Conservation (phyloP, 768 basidiomycete genomes). For the Udeniomyces megalosporus region DNA sequence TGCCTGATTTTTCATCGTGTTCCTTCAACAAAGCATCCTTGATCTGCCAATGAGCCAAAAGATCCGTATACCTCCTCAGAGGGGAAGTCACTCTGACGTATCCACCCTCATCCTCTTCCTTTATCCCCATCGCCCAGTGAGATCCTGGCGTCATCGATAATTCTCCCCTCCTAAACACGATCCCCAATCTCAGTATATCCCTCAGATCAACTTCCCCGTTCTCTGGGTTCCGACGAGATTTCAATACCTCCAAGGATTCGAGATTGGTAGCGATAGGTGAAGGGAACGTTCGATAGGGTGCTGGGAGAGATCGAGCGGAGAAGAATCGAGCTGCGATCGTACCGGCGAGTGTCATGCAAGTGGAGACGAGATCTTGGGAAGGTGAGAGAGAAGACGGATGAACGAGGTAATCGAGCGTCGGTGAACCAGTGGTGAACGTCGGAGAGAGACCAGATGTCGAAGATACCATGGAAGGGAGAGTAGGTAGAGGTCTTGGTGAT, state of each 20-base stretch:
- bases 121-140: slow-evolving; percentile 56
- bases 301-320: slow-evolving; percentile 42
- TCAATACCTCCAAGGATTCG: too few relatives aligned
- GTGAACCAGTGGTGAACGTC: slow-evolving; percentile 37
- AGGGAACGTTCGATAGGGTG: slow-evolving; percentile 41
- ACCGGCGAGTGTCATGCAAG: slow-evolving; percentile 67
- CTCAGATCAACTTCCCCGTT: too few relatives aligned
- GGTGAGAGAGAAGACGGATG: slow-evolving; percentile 6
- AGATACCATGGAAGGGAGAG: not conserved
- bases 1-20: not conserved
- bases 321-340: slow-evolving; percentile 59
- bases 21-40: slow-evolving; percentile 43
- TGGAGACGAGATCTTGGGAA: slow-evolving; percentile 45
- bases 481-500: slow-evolving; percentile 1
- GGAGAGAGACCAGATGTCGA: slow-evolving; percentile 10
- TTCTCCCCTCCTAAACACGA: not conserved
- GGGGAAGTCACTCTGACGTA: slow-evolving; percentile 77
- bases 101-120: slow-evolving; percentile 45
- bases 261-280: slow-evolving; percentile 28
- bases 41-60: slow-evolving; percentile 84
- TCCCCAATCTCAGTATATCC: slow-evolving; percentile 33
- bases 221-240: too few relatives aligned
- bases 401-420: slow-evolving; percentile 37
- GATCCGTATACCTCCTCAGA: slow-evolving; percentile 64
- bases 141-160: not conserved